Evolutionary conservation across 106 monocot species (phyloP).

Genomic region (Dioscorea dumetorum): DNA sequence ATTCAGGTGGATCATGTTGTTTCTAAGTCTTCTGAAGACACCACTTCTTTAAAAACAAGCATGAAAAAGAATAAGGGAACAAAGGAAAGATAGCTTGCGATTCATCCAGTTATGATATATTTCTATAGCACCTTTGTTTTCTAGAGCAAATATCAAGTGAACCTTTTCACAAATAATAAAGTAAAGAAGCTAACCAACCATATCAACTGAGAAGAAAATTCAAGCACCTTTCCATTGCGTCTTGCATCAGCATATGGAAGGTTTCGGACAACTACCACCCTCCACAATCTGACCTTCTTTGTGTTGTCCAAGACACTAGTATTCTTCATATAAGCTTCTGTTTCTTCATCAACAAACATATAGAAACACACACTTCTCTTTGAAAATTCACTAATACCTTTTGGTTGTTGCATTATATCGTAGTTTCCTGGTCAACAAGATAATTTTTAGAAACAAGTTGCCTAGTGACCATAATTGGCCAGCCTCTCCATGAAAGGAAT

Average conservation of each 20-base stretch:
- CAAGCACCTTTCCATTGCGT: constrained; percentile 83
- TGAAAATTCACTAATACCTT: constrained; percentile 62
- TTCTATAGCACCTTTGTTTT: too few relatives aligned
- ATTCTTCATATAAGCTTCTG: constrained; percentile 70
- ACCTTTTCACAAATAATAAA: too few relatives aligned
- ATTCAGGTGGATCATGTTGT: too few relatives aligned
- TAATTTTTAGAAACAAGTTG: constrained; percentile 3
- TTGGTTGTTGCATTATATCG: constrained; percentile 93
- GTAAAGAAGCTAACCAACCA: neutral
- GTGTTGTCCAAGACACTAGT: constrained; percentile 32
- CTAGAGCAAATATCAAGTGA: too few relatives aligned
- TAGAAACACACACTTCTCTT: constrained; percentile 68
- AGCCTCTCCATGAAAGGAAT: too few relatives aligned
- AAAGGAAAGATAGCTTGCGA: too few relatives aligned
- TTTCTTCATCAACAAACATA: constrained; percentile 97
- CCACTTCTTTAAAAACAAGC: too few relatives aligned
- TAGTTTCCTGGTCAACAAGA: constrained; percentile 71
- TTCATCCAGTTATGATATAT: too few relatives aligned
- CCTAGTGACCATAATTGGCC: too few relatives aligned
- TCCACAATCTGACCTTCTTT: constrained; percentile 75
- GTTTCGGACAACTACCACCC: constrained; percentile 71
- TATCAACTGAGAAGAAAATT: constrained; percentile 6
- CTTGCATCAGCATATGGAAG: constrained; percentile 89
- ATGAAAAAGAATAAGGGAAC: too few relatives aligned
- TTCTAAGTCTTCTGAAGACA: too few relatives aligned